Evolutionary conservation across 2,329 filamentous ascomycete species (phyloP), one percentile per base, ranked within the genome.

Genomic region (Dendryphion nanum): DNA sequence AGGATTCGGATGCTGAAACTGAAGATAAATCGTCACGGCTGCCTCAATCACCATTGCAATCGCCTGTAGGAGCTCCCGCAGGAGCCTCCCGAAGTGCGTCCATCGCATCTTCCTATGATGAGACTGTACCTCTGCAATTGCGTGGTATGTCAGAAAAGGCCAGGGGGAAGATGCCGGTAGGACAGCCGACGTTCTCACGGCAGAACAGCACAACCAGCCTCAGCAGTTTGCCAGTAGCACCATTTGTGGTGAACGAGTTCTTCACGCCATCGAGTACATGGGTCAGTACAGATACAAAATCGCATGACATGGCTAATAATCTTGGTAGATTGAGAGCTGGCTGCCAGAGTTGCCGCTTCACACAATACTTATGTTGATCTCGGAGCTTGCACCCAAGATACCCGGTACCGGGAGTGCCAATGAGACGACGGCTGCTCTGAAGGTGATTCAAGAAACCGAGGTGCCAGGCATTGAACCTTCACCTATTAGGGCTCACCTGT

Each of bases 81-180:
- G 57, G 53, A 6, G 71, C 69, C 14, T 79, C 77, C 14, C 77
- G 82, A 24, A 79, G 84, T 16, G 83, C 86, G 4, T 91, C 87
- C 0, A 73, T 85, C 15, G 79, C 81, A 18, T 79, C 77, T 0
- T 80, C 79, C 0, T 69, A 78, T 1, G 89, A 94, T 42, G 89
- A 94, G 43, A 84, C 85, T 4, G 80, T 95, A 7, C 89, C 89
- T 12, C 76, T 82, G 15, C 90, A 96, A 61, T 64, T 95, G 19
- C 80, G 88, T 40, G 89, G 89, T 38, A 95, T 97, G 87, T 96
- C 91, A 15, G 93, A 97, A 66, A 98, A 97, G 64, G 93, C 93
- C 13, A 77, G 93, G 34, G 93, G 93, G 6, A 98, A 98, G 67
- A 89, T 95, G 82, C 93, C 91, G 18, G 89, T 86, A 10, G 86